Evolutionary conservation across 352 stramenopile species (phyloP).

Genomic region (Pythium coloratum): DNA sequence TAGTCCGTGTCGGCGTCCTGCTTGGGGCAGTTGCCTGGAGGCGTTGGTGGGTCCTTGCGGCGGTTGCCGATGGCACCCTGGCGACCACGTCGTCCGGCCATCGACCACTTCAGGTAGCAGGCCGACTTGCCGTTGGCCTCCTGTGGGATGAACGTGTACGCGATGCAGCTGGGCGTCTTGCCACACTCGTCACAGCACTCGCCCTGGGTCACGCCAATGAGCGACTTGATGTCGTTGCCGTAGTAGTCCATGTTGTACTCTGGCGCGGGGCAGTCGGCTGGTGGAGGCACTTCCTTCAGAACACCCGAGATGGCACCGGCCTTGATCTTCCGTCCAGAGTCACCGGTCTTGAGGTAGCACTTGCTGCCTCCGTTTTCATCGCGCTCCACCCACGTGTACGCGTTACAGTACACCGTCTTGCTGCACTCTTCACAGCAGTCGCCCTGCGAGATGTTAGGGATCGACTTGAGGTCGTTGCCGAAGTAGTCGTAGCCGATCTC

Average conservation of each 20-base stretch:
- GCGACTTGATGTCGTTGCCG: conserved; percentile 19
- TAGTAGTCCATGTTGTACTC: no score
- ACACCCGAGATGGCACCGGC: conserved; percentile 10
- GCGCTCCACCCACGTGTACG: conserved; percentile 12
- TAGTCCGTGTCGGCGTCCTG: conserved; percentile 51
- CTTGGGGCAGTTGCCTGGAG: conserved; percentile 32
- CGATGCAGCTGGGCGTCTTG: conserved; percentile 12
- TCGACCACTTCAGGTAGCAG: conserved; percentile 54
- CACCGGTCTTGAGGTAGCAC: conserved; percentile 20
- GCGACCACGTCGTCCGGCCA: conserved; percentile 2
- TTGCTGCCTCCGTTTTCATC: neutral
- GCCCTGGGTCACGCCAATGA: neutral
- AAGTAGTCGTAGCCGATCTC: conserved; percentile 21
- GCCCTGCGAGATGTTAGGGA: neutral
- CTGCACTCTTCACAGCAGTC: conserved; percentile 17
- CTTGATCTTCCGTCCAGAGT: neutral
- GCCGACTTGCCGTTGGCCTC: conserved; percentile 32
- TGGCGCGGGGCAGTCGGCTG: conserved; percentile 6
- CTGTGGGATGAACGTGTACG: conserved; percentile 14
- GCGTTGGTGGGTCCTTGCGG: conserved; percentile 32
- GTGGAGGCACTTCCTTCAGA: neutral
- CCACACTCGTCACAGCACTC: conserved; percentile 17
- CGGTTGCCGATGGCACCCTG: conserved; percentile 32
- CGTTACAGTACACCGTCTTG: conserved; percentile 5
- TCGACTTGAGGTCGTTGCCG: conserved; percentile 21